Percentiles rank a stretch among this genome's conserved stretches.
These are phyloP conservation scores for Candida orba DNA, from an alignment of 805 yeast genomes.

Conservation along the genomic window DNA sequence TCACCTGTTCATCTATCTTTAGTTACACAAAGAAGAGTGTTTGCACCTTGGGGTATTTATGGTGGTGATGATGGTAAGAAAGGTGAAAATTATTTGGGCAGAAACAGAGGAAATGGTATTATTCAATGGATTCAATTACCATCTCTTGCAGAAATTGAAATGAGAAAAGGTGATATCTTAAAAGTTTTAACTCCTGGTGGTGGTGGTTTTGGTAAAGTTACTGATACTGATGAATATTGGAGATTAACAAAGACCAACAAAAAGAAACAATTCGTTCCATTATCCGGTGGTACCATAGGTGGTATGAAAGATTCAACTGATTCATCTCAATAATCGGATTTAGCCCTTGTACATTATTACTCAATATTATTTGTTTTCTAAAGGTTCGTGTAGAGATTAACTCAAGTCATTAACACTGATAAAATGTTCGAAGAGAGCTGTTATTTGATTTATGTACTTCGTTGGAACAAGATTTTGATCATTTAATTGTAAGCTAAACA, in stretches of 20 bases:
- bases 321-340: conserved; percentile 14
- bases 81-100: conserved; percentile 35
- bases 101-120: conserved; percentile 26
- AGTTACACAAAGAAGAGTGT: conserved; percentile 44
- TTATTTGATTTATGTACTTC: too few relatives aligned
- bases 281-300: conserved; percentile 20
- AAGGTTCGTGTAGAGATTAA: too few relatives aligned
- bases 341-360: too few relatives aligned
- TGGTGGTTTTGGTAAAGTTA: conserved; percentile 36
- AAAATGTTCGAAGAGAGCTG: too few relatives aligned
- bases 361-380: too few relatives aligned
- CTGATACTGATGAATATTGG: conserved; percentile 21
- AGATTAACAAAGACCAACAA: conserved; percentile 11
- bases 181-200: conserved; percentile 37
- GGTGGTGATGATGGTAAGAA: conserved; percentile 48
- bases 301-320: conserved; percentile 11
- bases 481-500: too few relatives aligned
- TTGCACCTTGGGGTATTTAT: conserved; percentile 46
- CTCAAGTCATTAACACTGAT: too few relatives aligned
- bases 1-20: conserved; percentile 35
- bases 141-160: conserved; percentile 27
- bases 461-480: too few relatives aligned
- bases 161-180: conserved; percentile 32
- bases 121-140: conserved; percentile 29
- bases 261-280: conserved; percentile 13